Evolutionary conservation across 1,284 basidiomycete genomes (phyloP).

Genomic region (Coriolopsis trogii): DNA sequence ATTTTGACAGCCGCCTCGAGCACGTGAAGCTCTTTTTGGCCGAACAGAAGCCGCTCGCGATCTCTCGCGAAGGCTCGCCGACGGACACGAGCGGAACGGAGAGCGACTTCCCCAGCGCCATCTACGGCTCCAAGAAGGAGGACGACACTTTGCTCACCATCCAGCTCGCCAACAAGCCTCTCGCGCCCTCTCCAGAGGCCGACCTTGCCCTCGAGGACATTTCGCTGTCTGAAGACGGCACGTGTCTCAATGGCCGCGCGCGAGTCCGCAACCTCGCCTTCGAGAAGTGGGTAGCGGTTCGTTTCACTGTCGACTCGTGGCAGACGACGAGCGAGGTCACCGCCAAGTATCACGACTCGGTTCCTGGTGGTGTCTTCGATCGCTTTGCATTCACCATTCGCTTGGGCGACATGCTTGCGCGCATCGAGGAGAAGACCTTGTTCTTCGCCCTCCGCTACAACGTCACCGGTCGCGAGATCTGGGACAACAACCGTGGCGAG

Average conservation of each 20-base stretch:
- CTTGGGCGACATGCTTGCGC: conserved; percentile 62
- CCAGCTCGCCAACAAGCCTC: conserved; percentile 56
- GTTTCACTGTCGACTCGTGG: conserved; percentile 95
- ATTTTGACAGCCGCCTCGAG: conserved; percentile 92
- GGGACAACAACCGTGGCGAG: conserved; percentile 88
- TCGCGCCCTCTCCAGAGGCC: conserved; percentile 33
- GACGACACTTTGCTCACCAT: conserved; percentile 51
- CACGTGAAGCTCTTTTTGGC: conserved; percentile 92
- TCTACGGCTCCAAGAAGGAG: conserved; percentile 47
- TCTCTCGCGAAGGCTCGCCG: conserved; percentile 89
- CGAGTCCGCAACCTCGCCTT: conserved; percentile 87
- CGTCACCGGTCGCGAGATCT: conserved; percentile 73
- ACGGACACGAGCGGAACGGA: conserved; percentile 80
- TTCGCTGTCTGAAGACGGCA: conserved; percentile 62
- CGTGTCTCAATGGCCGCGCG: conserved; percentile 67
- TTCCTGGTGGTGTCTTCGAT: conserved; percentile 64
- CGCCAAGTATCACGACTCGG: conserved; percentile 73
- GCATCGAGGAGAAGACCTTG: conserved; percentile 87
- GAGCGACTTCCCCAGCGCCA: conserved; percentile 66
- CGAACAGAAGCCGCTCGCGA: conserved; percentile 92
- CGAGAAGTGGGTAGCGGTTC: conserved; percentile 85
- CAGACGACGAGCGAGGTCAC: conserved; percentile 94
- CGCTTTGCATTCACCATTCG: conserved; percentile 69
- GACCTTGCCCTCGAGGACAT: conserved; percentile 59
- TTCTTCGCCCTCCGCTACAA: conserved; percentile 82